Evolutionary conservation across 257 asterid species (phyloP).

Genomic region (Paraleonurus japonicus): DNA sequence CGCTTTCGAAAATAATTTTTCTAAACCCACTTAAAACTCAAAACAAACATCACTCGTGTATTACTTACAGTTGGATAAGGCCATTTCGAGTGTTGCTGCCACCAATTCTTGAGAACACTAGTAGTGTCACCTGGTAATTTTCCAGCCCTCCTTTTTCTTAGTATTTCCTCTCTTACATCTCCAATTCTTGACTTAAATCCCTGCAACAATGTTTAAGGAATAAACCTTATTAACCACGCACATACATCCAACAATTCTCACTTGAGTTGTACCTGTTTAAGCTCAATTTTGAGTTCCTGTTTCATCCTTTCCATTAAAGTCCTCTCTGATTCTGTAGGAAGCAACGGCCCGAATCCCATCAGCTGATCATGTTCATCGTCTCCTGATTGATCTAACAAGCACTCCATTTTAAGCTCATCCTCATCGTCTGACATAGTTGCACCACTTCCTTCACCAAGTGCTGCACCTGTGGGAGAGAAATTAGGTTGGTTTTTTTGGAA

Average conservation of each 20-base stretch:
- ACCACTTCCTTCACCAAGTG: slow-evolving; percentile 80
- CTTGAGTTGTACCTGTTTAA: slow-evolving; percentile 67
- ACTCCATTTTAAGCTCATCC: slow-evolving; percentile 72
- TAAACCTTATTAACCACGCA: neutral
- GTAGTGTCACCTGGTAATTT: slow-evolving; percentile 96
- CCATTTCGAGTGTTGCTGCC: slow-evolving; percentile 98
- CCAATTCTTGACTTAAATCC: slow-evolving; percentile 93
- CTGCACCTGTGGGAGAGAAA: slow-evolving; percentile 44
- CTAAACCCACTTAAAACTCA: too few relatives aligned
- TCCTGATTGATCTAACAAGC: slow-evolving; percentile 69
- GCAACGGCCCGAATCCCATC: slow-evolving; percentile 91
- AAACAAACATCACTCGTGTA: neutral
- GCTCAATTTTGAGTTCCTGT: slow-evolving; percentile 87
- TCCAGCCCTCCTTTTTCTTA: slow-evolving; percentile 94
- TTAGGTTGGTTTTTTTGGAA: too few relatives aligned
- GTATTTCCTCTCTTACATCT: slow-evolving; percentile 93
- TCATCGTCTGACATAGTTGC: slow-evolving; percentile 98
- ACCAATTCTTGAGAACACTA: slow-evolving; percentile 80
- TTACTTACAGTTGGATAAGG: slow-evolving; percentile 90
- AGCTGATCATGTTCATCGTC: slow-evolving; percentile 58
- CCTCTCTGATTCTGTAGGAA: slow-evolving; percentile 95
- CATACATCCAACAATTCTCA: neutral
- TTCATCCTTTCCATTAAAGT: slow-evolving; percentile 89
- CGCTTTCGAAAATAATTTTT: too few relatives aligned
- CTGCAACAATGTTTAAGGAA: slow-evolving; percentile 33